Evolutionary conservation across 148 eudicot species (phyloP), one percentile per base, ranked within the genome.

Genomic region (Cornus kousa): DNA sequence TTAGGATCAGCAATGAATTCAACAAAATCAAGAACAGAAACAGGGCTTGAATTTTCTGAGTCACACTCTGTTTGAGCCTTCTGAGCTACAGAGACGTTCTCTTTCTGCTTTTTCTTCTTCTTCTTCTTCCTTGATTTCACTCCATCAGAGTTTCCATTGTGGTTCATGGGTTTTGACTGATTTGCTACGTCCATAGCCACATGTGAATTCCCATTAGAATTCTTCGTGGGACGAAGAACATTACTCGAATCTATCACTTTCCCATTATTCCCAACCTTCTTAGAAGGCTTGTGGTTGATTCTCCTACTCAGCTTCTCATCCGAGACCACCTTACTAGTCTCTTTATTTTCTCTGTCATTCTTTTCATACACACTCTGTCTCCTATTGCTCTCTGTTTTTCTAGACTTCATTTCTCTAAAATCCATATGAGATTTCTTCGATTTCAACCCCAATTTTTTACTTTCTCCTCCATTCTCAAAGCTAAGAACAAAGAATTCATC

Each of bases 21-120:
- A 75, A 77, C 71, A 46, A 82, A 84, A 78, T 92, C 97, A 83
- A 94, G 93, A 86, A 94, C 95, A 80, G 95, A 94, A 76, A 89
- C 90, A 3, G 98, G 98, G 75, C 97, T 94, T 53, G 84, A 85
- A 87, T 94, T 88, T 24, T 89, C 93, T 2, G 90, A 83, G 32
- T 86, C 89, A 77, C 83, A 53, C 59, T 53, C 59, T 53, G 59
- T 76, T 76, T 89, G 91, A n/a, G 33, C 73, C 73, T 82, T 82
- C 68, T 60, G 77, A 17, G 70, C 73, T 12, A 46, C 82, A 78
- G 79, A 79, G 55, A 75, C 71, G 20, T 9, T 73, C 33, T 83
- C 87, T 46, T 46, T 86, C 79, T 48, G 80, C 72, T 82, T 86
- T 81, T 83, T 87, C 82, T 71, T 83, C 78, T 79, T 85, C 28